Evolutionary conservation across 75 land plant species (phyloP), one percentile per base, ranked within the genome.

Genomic region (Pseudotsuga menziesii): DNA sequence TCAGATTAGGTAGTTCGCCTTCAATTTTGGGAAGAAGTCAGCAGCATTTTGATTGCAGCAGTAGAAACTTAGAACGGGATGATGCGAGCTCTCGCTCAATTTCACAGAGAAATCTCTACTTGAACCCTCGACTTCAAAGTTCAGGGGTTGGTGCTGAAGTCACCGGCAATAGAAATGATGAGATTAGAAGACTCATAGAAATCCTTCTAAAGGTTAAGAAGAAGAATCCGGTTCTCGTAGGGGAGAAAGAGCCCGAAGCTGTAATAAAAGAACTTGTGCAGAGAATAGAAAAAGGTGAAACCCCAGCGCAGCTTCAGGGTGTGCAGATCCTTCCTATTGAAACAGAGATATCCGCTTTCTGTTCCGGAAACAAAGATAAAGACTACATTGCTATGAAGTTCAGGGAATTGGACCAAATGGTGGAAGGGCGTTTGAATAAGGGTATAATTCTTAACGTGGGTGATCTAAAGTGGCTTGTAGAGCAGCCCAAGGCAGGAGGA

Each of bases 401-500:
- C 7, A 80, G 66, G 61, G 94, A 93, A 61, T 59, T 96, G 77
- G 84, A 85, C 3, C 71, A 12, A 19, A 39, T 76, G 55, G 81
- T 95, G 35, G 94, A 90, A 56, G 61, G 75, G 16, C 60, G 58
- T 61, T 73, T 91, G 71, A 69, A 70, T 32, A 82, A 80, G 0
- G 90, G 92, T 8, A 86, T 90, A 39, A 73, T 96, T 60, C 61
- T 96, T 5, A 80, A 93, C 81, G 79, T 96, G 70, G 98, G 98
- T 2, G 93, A 95, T 77, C 64, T 95, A 80, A 92, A 86, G 62
- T 95, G 98, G 98, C 82, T 96, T 25, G 92, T 88, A 17, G 88
- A 90, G 63, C 83, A 85, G 73, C 90, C 85, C 0, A 69, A 41
- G 72, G 72, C 72, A 9, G 55, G 70, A 61, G 78, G 78, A 8